These are phyloP conservation scores for Hemileccinum rubropunctum DNA, from an alignment of 768 basidiomycete species.

Conservation along the genomic window DNA sequence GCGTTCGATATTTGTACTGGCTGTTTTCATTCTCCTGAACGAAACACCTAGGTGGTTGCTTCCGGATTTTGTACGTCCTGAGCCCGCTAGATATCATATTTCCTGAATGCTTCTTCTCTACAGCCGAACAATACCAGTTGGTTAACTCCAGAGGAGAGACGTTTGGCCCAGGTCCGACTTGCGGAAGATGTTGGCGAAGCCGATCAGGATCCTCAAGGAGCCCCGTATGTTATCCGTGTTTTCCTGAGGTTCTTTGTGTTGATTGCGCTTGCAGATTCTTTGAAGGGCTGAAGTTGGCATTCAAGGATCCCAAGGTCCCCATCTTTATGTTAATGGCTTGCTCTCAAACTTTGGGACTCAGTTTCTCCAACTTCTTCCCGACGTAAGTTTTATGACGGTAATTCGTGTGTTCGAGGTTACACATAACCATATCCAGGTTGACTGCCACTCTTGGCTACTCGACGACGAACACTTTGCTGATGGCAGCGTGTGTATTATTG, in stretches of 20 bases:
- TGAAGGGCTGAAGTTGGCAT: slow-evolving; percentile 43
- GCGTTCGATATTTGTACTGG: background rate
- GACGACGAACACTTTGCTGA: slow-evolving; percentile 55
- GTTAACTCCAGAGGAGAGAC: slow-evolving; percentile 48
- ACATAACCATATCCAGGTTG: slow-evolving; percentile 34
- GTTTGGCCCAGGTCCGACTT: slow-evolving; percentile 62
- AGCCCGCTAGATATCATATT: background rate
- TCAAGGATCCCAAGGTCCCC: slow-evolving; percentile 53
- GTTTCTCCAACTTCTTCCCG: slow-evolving; percentile 62
- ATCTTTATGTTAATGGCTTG: slow-evolving; percentile 54
- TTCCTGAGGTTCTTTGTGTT: background rate
- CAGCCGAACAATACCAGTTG: slow-evolving; percentile 64
- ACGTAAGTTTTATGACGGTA: slow-evolving; percentile 31
- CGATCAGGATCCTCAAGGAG: slow-evolving; percentile 53
- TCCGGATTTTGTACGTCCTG: slow-evolving; percentile 53
- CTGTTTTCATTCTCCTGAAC: background rate
- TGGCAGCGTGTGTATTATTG: slow-evolving; percentile 49
- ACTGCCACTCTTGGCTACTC: slow-evolving; percentile 60
- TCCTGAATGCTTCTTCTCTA: background rate
- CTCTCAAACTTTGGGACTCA: slow-evolving; percentile 53
- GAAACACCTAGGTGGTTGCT: slow-evolving; percentile 45
- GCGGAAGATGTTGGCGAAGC: slow-evolving; percentile 70
- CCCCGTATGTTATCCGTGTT: slow-evolving; percentile 44
- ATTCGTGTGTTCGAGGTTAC: background rate
- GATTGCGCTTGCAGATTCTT: slow-evolving; percentile 12